Evolutionary conservation across 805 yeast genomes (phyloP), one percentile per base, ranked within the genome.

Genomic region (Nakazawaea ambrosiae): DNA sequence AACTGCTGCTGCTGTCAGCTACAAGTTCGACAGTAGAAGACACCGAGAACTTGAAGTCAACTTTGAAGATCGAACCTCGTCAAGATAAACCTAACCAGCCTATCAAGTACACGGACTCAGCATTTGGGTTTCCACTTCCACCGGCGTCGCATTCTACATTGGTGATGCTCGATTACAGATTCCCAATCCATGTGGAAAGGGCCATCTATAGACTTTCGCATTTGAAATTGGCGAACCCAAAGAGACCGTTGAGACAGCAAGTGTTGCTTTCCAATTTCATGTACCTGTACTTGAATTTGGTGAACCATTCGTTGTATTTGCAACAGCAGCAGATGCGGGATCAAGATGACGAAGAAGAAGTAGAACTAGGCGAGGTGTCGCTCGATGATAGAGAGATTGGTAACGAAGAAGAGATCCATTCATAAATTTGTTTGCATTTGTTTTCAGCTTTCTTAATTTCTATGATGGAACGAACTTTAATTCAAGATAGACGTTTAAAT

Each of bases 231-330:
- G 96, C 97, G 19, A 95, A 92, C 58, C 90, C 97, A 1, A 83
- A 87, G 53, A 67, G 97, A 42, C 92, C 94, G 20, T 63, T 92
- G 44, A 70, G 88, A 27, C 97, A 92, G 56, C 98, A 92, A 56
- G 98, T 92, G 2, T 58, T 92, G 34, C 62, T 92, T 45, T 86
- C 96, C 42, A 92, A 92, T 57, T 92, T 92, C 73, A 92, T 92
- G 98, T 92, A 92, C 55, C 90, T 97, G 0, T 92, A 92, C 59
- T 70, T 92, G 66, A 90, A 92, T 54, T 66, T 92, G 58, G 96
- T 92, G 39, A 95, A 90, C 57, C 97, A 90, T 55, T 89, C 90
- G 12, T 65, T 83, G 47, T 86, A 81, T 57, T 58, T 84, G 44
- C 90, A 83, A 49, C 86, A 79, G 43, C 57, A 65, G 43, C 25